Base-by-base conservation (phyloP, 495 filamentous ascomycete genomes). In the Penicillium diatomitis region DNA sequence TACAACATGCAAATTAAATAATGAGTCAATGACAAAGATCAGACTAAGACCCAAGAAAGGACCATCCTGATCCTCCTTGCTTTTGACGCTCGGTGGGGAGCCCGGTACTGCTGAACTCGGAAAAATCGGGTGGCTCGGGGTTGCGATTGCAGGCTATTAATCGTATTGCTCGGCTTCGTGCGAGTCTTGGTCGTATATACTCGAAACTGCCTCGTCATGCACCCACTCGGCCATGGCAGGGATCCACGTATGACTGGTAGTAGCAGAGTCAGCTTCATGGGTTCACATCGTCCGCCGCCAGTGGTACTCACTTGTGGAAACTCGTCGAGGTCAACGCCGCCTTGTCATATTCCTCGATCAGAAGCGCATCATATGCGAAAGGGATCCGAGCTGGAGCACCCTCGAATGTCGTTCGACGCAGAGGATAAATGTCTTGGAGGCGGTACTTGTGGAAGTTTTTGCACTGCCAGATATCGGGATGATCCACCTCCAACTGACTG, bases 361-460 rank as follows among this genome's bases (percentile, higher is more conserved):
- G 60, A n/a, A 85, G 67, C 39, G 74, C 66, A 50, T 76, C 70
- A 51, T 82, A 87, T 8, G 71, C 64, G 52, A 79, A 83, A 8
- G 83, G 83, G 8, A 87, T 76, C 57, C 77, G 77, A 41, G 76
- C 79, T 8, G 66, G 56, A 0, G 78, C 73, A 5, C 80, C 81
- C 55, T 87, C 82, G 48, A 81, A 87, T 4, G 68, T 68, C 2
- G 76, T 80, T 50, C 73, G 68, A 27, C 79, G 68, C 60, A 81
- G 56, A 1, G 78, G 78, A 55, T 72, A 80, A 0, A 81, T 61
- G 48, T 80, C 75, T 5, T 53, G 56, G 10, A 65, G 69, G n/a
- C 59, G 60, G 46, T 92, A 95, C 8, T 71, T 69, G 62, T 95
- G 88, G 57, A 75, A 77, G 54, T 92, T 90, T 73, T 92, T 92